Conservation (phyloP, 768 basidiomycete species). For the Mycena haematopus region DNA sequence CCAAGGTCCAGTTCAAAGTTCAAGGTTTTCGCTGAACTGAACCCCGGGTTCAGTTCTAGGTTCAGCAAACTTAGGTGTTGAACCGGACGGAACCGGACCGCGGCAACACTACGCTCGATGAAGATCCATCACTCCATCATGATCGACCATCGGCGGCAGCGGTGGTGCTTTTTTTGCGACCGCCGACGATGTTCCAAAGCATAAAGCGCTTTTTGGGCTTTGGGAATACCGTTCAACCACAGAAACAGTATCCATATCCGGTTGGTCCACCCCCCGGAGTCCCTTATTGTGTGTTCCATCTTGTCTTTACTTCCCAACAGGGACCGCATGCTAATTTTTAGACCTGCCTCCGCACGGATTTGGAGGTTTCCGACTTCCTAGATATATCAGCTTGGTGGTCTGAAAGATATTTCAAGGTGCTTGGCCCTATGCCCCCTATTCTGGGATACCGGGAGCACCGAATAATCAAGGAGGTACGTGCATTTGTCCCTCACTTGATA, state of each 20-base stretch:
- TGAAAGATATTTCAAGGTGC: neutral
- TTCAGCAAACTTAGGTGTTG: no score
- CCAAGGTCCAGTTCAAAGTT: no score
- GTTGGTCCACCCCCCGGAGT: neutral
- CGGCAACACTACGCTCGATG: no score
- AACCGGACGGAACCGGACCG: no score
- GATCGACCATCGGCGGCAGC: no score
- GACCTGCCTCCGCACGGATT: neutral
- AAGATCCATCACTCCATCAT: no score
- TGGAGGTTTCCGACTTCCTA: neutral
- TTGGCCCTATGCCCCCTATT: neutral
- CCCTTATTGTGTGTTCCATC: neutral
- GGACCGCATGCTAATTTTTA: no score
- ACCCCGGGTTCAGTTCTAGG: no score
- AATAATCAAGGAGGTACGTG: neutral
- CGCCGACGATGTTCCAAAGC: neutral
- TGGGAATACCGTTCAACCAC: neutral
- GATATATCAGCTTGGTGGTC: neutral
- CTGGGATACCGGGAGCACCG: neutral
- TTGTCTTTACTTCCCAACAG: neutral
- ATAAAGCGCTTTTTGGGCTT: constrained; percentile 9
- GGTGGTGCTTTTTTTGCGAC: neutral
- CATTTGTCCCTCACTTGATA: no score
- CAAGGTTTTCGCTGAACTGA: no score
- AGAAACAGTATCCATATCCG: neutral